Conservation (phyloP, 2,329 filamentous ascomycete genomes). For the Hymenotorrendiella dingleyae region DNA sequence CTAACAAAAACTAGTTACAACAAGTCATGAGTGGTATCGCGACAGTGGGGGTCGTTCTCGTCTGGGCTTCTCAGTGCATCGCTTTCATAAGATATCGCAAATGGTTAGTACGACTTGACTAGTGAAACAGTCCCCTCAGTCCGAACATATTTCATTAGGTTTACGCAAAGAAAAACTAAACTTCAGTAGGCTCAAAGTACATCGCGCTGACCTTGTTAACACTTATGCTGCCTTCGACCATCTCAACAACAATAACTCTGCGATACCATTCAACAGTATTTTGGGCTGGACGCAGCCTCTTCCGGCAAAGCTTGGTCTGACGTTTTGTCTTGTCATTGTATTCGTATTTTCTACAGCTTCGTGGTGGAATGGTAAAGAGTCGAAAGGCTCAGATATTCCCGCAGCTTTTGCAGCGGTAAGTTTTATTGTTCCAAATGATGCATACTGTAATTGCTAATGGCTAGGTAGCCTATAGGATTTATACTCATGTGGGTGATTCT, state of each 20-base stretch:
- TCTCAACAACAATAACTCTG: slow-evolving; percentile 5
- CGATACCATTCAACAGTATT: slow-evolving; percentile 4
- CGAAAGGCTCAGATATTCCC: too few species aligned
- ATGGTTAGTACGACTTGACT: slow-evolving; percentile 2
- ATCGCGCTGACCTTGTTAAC: background rate
- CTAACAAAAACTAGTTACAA: slow-evolving; percentile 6
- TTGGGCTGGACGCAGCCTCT: slow-evolving; percentile 3
- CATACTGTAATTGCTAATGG: too few species aligned
- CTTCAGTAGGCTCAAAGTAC: slow-evolving; percentile 1
- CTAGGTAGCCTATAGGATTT: too few species aligned
- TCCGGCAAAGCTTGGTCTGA: slow-evolving; percentile 8
- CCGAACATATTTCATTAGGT: background rate
- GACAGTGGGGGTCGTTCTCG: slow-evolving; percentile 7
- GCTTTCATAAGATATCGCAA: slow-evolving; percentile 11
- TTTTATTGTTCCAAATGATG: too few species aligned
- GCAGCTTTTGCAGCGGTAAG: too few species aligned
- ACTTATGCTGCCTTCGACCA: background rate
- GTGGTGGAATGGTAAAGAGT: too few species aligned
- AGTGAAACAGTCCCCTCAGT: background rate
- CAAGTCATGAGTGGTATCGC: slow-evolving; percentile 10
- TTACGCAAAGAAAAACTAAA: too few species aligned
- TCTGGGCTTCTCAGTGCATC: slow-evolving; percentile 9
- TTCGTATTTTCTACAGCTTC: too few species aligned
- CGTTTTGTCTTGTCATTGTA: slow-evolving; percentile 8
- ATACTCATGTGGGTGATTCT: too few species aligned